Conservation (phyloP, 331 rosid genomes). For the Rhamnella rubrinervis region DNA sequence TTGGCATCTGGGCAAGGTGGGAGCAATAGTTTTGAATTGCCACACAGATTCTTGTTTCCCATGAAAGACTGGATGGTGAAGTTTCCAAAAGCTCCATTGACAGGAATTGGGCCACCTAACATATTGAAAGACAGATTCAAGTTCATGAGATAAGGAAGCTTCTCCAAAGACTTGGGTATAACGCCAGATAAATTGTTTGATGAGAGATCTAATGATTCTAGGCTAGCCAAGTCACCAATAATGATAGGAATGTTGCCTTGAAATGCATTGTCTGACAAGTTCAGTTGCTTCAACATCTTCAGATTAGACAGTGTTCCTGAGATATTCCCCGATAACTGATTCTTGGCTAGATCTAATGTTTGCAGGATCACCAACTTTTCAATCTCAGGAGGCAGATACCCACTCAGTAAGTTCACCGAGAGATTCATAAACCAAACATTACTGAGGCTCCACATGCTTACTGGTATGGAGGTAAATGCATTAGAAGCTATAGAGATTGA, state of each 20-base stretch:
- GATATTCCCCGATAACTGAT: not conserved
- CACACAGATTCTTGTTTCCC: slow-evolving; percentile 7
- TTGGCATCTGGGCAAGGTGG: slow-evolving; percentile 1
- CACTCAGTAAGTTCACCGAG: not conserved
- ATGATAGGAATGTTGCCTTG: not conserved
- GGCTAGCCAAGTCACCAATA: slow-evolving; percentile 3
- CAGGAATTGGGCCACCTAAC: slow-evolving; percentile 14
- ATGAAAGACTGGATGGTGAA: slow-evolving; percentile 14
- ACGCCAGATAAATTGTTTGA: not conserved
- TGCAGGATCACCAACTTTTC: not conserved
- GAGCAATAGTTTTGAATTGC: slow-evolving; percentile 3
- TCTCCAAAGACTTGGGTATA: slow-evolving; percentile 21
- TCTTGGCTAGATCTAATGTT: not conserved
- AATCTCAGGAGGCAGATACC: not conserved
- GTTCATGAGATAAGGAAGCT: slow-evolving; percentile 2
- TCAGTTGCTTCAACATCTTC: not conserved
- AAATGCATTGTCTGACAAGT: not conserved
- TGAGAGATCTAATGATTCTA: slow-evolving; percentile 10
- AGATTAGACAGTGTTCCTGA: not conserved
- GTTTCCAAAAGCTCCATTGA: slow-evolving; percentile 9
- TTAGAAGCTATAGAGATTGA: not conserved
- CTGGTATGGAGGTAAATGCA: not conserved
- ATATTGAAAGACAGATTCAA: slow-evolving; percentile 17
- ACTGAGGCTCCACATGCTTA: not conserved
- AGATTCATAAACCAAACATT: not conserved